Percentiles rank a stretch among this genome's conserved stretches.
Conservation (phyloP, 495 filamentous ascomycete species). For the Penicillium lividum region DNA sequence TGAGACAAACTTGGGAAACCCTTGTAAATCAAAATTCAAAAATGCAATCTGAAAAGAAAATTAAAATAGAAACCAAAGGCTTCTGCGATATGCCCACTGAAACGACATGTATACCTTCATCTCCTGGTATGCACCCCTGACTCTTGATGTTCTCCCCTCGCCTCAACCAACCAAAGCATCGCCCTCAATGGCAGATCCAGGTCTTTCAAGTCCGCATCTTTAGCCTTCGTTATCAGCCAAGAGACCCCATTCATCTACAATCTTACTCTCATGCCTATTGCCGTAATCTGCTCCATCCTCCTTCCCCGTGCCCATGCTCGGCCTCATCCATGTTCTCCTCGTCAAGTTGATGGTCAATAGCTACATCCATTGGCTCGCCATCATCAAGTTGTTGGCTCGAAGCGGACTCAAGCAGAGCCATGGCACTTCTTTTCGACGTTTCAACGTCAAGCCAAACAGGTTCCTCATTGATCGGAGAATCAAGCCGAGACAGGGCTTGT, state of each 20-base stretch:
- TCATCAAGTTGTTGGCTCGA: background rate
- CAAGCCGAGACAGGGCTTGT: too few species aligned
- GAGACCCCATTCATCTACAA: too few species aligned
- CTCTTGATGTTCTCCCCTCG: background rate
- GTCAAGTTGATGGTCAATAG: too few species aligned
- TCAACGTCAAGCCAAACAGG: background rate
- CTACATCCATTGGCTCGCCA: background rate
- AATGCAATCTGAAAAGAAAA: background rate
- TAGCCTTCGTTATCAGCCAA: background rate
- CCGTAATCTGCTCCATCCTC: too few species aligned
- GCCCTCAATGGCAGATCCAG: background rate
- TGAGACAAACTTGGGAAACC: background rate
- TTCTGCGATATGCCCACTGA: background rate
- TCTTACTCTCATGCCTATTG: too few species aligned
- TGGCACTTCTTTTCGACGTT: background rate
- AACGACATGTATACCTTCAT: background rate
- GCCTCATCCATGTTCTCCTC: too few species aligned
- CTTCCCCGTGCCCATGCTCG: too few species aligned
- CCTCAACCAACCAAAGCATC: background rate
- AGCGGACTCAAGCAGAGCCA: background rate
- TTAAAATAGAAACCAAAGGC: background rate
- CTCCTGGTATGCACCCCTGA: background rate
- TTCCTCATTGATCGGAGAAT: too few species aligned
- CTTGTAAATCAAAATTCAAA: background rate
- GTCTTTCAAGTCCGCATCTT: background rate